Conservation (phyloP, 2,329 filamentous ascomycete species). For the Kalmusia sp. region DNA sequence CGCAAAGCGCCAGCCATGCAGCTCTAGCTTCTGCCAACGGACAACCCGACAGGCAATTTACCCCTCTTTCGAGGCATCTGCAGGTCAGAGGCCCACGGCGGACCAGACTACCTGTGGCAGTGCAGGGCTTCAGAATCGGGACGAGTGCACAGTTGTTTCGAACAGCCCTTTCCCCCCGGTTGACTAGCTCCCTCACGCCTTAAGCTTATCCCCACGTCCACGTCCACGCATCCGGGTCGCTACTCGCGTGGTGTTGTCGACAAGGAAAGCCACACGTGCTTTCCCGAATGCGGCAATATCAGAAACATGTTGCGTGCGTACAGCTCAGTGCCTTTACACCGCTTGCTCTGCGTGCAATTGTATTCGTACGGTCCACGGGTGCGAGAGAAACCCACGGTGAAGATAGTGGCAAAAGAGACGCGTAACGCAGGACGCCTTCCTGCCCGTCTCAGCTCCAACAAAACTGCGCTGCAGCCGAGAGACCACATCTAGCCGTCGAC, state of each 20-base stretch:
- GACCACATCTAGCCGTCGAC: neutral
- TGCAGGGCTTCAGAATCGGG: slow-evolving; percentile 6
- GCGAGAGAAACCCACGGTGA: no score
- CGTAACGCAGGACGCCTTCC: neutral
- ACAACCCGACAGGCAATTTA: neutral
- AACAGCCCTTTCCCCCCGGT: slow-evolving; percentile 2
- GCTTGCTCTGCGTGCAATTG: slow-evolving; percentile 6
- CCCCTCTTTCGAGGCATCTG: slow-evolving; percentile 1
- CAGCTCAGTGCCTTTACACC: slow-evolving; percentile 11
- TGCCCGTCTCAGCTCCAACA: neutral
- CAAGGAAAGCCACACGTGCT: neutral
- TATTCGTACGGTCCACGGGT: neutral
- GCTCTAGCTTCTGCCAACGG: neutral
- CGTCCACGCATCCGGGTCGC: slow-evolving; percentile 4
- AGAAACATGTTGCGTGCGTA: neutral
- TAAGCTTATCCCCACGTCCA: slow-evolving; percentile 8
- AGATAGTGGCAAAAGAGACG: slow-evolving; percentile 1
- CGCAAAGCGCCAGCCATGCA: neutral
- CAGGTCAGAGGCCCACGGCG: slow-evolving; percentile 3
- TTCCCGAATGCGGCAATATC: neutral
- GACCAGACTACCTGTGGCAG: slow-evolving; percentile 18
- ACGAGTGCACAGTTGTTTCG: neutral
- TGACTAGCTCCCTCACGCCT: slow-evolving; percentile 8
- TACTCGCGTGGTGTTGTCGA: slow-evolving; percentile 7
- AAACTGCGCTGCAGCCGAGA: neutral